Evolutionary conservation across 164 flowering plant species (phyloP).

Genomic region (Macadamia tetraphylla): DNA sequence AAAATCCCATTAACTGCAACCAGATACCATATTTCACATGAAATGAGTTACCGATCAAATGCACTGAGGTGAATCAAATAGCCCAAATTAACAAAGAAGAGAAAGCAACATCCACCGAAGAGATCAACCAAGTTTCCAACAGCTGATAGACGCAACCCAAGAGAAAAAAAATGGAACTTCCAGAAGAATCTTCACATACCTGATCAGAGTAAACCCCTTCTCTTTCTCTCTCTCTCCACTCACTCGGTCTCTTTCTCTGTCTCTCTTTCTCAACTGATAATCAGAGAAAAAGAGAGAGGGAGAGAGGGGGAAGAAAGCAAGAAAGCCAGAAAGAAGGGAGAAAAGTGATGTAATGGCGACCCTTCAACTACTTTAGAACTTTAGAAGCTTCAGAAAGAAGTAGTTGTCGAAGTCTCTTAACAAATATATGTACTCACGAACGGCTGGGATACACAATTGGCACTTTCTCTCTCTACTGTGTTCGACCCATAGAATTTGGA

Average conservation of each 20-base stretch:
- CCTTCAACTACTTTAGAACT: neutral
- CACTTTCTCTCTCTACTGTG: neutral
- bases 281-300: neutral
- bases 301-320: neutral
- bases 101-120: neutral
- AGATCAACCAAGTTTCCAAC: neutral
- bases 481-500: neutral
- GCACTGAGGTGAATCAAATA: neutral
- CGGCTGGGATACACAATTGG: neutral
- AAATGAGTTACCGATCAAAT: neutral
- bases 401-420: neutral
- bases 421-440: neutral
- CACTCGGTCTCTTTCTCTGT: no score
- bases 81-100: neutral
- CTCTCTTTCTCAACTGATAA: no score
- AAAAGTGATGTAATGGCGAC: neutral
- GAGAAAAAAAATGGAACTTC: neutral
- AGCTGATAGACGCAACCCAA: no score
- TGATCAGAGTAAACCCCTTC: neutral
- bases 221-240: neutral
- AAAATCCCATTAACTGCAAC: neutral
- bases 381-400: neutral
- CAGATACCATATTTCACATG: neutral
- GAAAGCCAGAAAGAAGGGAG: neutral
- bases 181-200: constrained; percentile 2